phyloP scores from a whole-genome alignment of 371 early-diverging fungal species.

The Syncephalastrum racemosum region DNA sequence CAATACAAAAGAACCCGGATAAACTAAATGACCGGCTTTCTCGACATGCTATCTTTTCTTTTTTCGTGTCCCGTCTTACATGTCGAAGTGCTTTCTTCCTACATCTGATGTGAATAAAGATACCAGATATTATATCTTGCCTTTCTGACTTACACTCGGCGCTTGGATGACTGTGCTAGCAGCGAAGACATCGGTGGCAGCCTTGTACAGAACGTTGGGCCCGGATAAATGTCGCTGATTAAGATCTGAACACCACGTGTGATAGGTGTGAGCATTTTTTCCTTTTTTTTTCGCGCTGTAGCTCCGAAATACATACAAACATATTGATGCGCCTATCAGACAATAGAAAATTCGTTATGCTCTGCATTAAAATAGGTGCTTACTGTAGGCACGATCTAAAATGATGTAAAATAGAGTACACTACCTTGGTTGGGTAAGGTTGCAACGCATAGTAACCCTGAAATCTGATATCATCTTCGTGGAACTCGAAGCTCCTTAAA shows the following conservation, averaged over 20 bases:
- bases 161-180: constrained; percentile 20
- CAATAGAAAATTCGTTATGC: background rate
- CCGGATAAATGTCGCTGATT: constrained; percentile 41
- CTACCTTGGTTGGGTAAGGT: constrained; percentile 53
- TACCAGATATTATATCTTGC: background rate
- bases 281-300: no score
- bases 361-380: constrained; percentile 9
- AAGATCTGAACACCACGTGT: constrained; percentile 25
- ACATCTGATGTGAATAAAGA: no score
- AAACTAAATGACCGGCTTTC: no score
- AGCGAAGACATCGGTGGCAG: constrained; percentile 38
- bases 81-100: constrained; percentile 8
- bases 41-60: no score
- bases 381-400: no score
- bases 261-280: background rate
- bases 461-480: constrained; percentile 20
- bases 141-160: background rate
- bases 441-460: constrained; percentile 43
- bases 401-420: constrained; percentile 1
- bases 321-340: constrained; percentile 38
- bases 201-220: constrained; percentile 28
- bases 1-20: no score
- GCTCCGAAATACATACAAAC: constrained; percentile 31
- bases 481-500: constrained; percentile 15
- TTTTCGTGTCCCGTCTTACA: background rate